Conservation (phyloP, 345 rosid species). For the Clarkia xantiana region DNA sequence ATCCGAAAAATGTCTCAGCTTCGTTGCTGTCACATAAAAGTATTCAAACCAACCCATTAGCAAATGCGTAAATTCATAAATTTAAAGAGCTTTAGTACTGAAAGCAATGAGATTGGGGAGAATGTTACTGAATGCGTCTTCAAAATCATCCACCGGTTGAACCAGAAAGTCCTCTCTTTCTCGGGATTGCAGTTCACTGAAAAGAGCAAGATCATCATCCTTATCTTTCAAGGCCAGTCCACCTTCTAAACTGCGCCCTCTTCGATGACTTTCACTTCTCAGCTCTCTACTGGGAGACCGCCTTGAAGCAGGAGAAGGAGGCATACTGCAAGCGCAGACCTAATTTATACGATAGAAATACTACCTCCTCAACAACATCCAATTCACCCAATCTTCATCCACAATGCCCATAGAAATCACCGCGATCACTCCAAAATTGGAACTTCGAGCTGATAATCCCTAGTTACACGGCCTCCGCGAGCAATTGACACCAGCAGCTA, state of each 20-base stretch:
- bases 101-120: constrained; percentile 3
- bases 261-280: constrained; percentile 43
- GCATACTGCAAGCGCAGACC: constrained; percentile 33
- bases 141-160: constrained; percentile 60
- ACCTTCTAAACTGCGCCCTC: constrained; percentile 67
- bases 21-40: constrained; percentile 38
- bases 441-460: neutral
- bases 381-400: too few species aligned
- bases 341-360: neutral
- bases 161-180: constrained; percentile 82
- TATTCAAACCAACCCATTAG: neutral
- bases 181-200: constrained; percentile 74
- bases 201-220: constrained; percentile 83
- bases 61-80: neutral
- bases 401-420: too few species aligned
- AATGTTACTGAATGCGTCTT: constrained; percentile 75
- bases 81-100: neutral
- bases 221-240: constrained; percentile 46
- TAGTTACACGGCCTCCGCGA: neutral
- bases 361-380: neutral
- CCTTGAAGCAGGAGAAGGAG: constrained; percentile 77
- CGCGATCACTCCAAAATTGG: too few species aligned
- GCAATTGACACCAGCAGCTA: constrained; percentile 5
- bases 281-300: constrained; percentile 66
- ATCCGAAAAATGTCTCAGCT: constrained; percentile 72